A percentile compares a stretch with the other conserved stretches of the same genome.
Conservation (phyloP, 2,329 filamentous ascomycete genomes). For the Paradendryphiella salina region DNA sequence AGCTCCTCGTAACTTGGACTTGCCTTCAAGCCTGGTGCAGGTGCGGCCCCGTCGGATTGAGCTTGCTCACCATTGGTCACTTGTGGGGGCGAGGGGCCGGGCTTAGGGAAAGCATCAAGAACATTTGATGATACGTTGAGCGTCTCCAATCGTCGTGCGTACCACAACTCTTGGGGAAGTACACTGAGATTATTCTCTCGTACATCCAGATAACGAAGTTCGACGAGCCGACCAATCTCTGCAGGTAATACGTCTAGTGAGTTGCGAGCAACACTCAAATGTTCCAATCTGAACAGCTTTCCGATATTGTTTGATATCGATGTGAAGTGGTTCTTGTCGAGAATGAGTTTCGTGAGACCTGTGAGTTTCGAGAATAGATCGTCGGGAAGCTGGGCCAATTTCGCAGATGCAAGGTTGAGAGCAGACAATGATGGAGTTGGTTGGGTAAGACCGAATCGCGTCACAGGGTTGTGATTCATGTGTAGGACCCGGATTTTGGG, state of each 20-base stretch:
- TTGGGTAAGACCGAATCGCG: slow-evolving; percentile 81
- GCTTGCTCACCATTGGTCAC: slow-evolving; percentile 34
- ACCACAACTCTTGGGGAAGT: slow-evolving; percentile 94
- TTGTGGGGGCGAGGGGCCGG: slow-evolving; percentile 68
- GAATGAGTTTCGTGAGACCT: slow-evolving; percentile 81
- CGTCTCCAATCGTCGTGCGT: slow-evolving; percentile 84
- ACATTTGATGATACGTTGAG: slow-evolving; percentile 96
- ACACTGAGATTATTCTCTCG: slow-evolving; percentile 91
- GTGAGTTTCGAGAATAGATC: slow-evolving; percentile 84
- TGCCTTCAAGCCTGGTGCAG: slow-evolving; percentile 48
- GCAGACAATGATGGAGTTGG: slow-evolving; percentile 80
- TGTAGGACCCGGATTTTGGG: slow-evolving; percentile 80
- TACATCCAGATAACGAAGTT: slow-evolving; percentile 83
- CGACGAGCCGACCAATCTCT: slow-evolving; percentile 84
- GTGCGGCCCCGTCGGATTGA: slow-evolving; percentile 48
- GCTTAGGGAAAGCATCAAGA: slow-evolving; percentile 86
- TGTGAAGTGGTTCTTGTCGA: slow-evolving; percentile 96
- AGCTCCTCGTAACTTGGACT: slow-evolving; percentile 80
- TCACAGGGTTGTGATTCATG: slow-evolving; percentile 93
- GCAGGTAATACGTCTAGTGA: slow-evolving; percentile 79
- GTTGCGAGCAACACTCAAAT: slow-evolving; percentile 94
- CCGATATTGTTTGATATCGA: slow-evolving; percentile 85
- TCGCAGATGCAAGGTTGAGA: slow-evolving; percentile 87
- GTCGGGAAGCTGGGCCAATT: slow-evolving; percentile 84
- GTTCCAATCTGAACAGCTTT: slow-evolving; percentile 77